A percentile compares a stretch with the other conserved stretches of the same genome.
These are phyloP conservation scores for Cyclotella cryptica DNA, from an alignment of 108 stramenopile species.

Conservation along the genomic window DNA sequence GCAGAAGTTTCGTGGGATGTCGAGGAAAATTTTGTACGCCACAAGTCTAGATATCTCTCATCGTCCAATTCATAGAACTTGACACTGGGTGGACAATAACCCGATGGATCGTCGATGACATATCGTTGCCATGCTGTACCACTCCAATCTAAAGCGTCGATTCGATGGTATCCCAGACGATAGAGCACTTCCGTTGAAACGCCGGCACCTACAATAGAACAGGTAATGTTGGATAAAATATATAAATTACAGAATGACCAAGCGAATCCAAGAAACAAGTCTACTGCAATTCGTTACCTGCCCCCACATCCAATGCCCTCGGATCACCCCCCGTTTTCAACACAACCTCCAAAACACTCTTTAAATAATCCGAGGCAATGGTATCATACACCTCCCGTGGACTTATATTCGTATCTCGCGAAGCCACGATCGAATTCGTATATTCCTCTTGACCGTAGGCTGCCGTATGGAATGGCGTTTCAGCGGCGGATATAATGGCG, in stretches of 20 bases:
- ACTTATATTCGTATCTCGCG: conserved; percentile 86
- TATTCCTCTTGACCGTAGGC: conserved; percentile 62
- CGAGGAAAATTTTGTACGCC: background rate
- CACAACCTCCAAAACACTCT: conserved; percentile 16
- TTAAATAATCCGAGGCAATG: conserved; percentile 49
- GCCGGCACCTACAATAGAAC: conserved; percentile 59
- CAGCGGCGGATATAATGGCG: background rate
- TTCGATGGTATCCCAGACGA: conserved; percentile 67
- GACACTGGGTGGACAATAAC: conserved; percentile 64
- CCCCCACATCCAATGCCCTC: conserved; percentile 79
- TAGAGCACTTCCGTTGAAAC: conserved; percentile 82
- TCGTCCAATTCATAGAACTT: conserved; percentile 82
- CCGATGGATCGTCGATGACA: conserved; percentile 62
- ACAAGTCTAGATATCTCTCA: conserved; percentile 66
- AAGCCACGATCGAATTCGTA: conserved; percentile 82
- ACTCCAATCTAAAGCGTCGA: conserved; percentile 90
- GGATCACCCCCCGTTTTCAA: conserved; percentile 10
- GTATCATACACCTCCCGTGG: conserved; percentile 87
- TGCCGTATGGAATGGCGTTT: conserved; percentile 39
- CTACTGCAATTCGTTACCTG: conserved; percentile 30
- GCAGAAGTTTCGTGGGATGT: background rate
- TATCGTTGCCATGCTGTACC: conserved; percentile 75
- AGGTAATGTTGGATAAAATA: background rate
- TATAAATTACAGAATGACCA: background rate
- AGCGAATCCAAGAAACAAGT: background rate